Base-by-base conservation (phyloP, 768 basidiomycete species). In the Auricularia cornea region DNA sequence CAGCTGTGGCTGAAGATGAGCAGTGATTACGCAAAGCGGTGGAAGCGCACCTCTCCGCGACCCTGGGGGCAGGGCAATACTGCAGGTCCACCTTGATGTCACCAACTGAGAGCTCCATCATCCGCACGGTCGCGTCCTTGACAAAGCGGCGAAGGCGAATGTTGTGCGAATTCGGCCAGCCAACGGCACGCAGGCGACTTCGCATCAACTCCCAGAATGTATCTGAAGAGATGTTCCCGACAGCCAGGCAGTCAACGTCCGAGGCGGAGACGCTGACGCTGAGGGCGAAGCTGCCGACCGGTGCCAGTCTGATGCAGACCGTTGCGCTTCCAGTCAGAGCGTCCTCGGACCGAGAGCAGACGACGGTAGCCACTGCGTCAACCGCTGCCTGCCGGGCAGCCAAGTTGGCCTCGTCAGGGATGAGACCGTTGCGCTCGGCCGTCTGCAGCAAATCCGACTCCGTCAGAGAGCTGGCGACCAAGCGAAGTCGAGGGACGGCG, bases 11-110 rank as follows among this genome's bases (percentile, higher is more conserved):
- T n/a, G n/a, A n/a, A 29, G 1, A 54, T 23, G 12, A 59, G 12
- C 20, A 20, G 38, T 61, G 33, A 51, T 26, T 51, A 63, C 26
- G 51, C 10, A 29, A 38, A 59, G 26, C 12, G 11, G 23, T n/a
- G n/a, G 26, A 31, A 8, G 61, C 69, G 57, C 59, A 67, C 63
- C 40, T 48, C 63, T 68, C 69, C 23, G 60, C 60, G 12, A 70
- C 26, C 38, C 59, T 40, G 6, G 59, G 57, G 14, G 67, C 69
- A 32, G 67, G 63, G 44, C 69, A 69, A 60, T 70, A 70, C 33
- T 70, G 69, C 51, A 70, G 28, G 54, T 70, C 69, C n/a, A 70
- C 61, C 30, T 68, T 67, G n/a, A 68, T 54, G 20, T 60, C 67
- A n/a, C 30, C 60, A 28, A 67, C 63, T 4, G 63, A 62, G 16